Evolutionary conservation across 768 basidiomycete genomes (phyloP), one percentile per base, ranked within the genome.

Genomic region (Tulasnella sp.): DNA sequence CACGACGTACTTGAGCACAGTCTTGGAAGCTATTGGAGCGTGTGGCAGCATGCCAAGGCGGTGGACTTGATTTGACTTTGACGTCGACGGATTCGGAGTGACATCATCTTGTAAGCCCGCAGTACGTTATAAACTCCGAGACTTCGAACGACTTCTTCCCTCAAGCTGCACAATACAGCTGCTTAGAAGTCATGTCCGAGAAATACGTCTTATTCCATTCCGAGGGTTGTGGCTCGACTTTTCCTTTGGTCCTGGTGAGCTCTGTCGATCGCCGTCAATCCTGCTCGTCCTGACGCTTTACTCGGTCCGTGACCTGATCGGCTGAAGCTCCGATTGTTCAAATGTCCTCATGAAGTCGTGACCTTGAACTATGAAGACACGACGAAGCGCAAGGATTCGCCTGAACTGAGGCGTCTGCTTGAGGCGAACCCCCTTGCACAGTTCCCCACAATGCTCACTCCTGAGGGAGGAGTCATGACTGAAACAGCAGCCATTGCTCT

Each of bases 401-500:
- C 78, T 72, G 72, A 72, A 41, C 31, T 79, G 64, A 73, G 41
- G 72, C 54, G 78, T 22, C 37, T 79, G 2, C 60, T 79, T 24
- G 78, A 37, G 40, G 78, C 60, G 9, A 79, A 79, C 42, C 78
- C 78, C 1, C 40, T 79, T 28, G 78, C 64, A 5, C 78, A 79
- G 50, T 79, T 79, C 64, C 78, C 78, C 16, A 79, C 78, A 24
- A 31, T 79, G 44, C 4, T 79, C 31, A 79, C 78, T 24, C 78
- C 78, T 14, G 76, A 77, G 9, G 78, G 78, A 41, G 31, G 41
- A 20, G 37, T 73, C 64, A n/a, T 79, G 69, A 79, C 64, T 3
- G 78, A 79, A 37, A 79, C 72, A n/a, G 60, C 72, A 24, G 78
- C 78, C 22, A 79, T 79, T 69, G 60, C 64, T 37, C 41, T 79